Evolutionary conservation across 2,329 filamentous ascomycete species (phyloP), one percentile per base, ranked within the genome.

Genomic region (Neophaeococcomyces mojaviensis): DNA sequence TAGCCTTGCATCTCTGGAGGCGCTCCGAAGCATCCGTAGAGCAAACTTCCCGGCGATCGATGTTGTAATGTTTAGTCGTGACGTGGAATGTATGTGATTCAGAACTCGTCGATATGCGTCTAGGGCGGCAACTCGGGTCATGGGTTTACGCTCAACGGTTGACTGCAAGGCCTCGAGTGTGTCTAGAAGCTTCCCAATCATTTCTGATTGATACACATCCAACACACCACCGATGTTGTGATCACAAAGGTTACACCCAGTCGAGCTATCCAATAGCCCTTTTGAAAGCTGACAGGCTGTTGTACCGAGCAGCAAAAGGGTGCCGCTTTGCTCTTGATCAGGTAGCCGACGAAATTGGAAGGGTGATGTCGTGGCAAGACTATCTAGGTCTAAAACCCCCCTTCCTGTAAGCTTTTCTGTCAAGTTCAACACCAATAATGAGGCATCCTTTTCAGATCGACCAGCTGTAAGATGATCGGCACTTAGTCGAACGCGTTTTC

Each of bases 1-100:
- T 56, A 96, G 78, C 26, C 90, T 81, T 22, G 97, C 69, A 61
- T 97, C 92, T 59, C 90, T 78, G 16, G 88, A 65, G 1, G 89
- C 94, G 63, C 89, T 94, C 52, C 83, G 82, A 32, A 97, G 69
- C 0, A 84, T 87, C 55, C 84, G 79, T 3, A 96, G 68, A 59
- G 88, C 89, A 78, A 86, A 90, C 58, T 89, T 82, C 0, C 86
- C 88, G 33, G 87, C 68, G 1, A 68, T 62, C 7, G 86, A 88
- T 1, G 68, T 70, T 48, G 82, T 77, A 2, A 96, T 68, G 52
- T 86, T 78, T 24, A 90, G 67, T 44, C 85, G 70, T 3, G 73
- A 69, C 0, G 68, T 52, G 43, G 79, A 73, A 13, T 71, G 68
- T 3, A 79, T 80, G 62, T 94, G 88, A 39, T 76, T 72, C 20